phyloP scores from a whole-genome alignment of 345 rosid species.

The Brassica incana region DNA sequence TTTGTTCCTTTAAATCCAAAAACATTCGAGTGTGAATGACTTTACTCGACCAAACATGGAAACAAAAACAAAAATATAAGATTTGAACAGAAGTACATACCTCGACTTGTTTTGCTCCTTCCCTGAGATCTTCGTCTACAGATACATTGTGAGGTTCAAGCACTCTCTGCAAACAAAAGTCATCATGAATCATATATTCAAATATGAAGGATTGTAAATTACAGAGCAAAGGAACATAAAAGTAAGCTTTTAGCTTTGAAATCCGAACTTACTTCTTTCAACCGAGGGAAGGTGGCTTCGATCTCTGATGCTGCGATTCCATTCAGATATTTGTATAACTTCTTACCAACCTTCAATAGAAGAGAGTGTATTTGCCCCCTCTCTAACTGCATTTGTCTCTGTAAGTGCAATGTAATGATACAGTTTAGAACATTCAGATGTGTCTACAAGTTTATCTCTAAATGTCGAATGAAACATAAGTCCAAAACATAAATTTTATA shows the following conservation, averaged over 20 bases:
- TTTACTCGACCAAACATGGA: background rate
- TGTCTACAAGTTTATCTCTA: slow-evolving; percentile 4
- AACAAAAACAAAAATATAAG: background rate
- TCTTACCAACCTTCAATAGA: slow-evolving; percentile 74
- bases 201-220: background rate
- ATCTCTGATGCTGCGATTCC: slow-evolving; percentile 65
- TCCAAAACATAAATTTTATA: slow-evolving; percentile 32
- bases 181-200: slow-evolving; percentile 21
- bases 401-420: slow-evolving; percentile 35
- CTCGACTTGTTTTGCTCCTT: slow-evolving; percentile 82
- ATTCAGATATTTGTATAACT: slow-evolving; percentile 63
- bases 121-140: slow-evolving; percentile 83
- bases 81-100: slow-evolving; percentile 36
- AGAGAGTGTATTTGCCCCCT: slow-evolving; percentile 65
- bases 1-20: slow-evolving; percentile 52
- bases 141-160: slow-evolving; percentile 80
- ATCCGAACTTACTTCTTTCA: slow-evolving; percentile 68
- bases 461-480: background rate
- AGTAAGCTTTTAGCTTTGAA: background rate
- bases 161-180: slow-evolving; percentile 50
- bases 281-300: slow-evolving; percentile 59
- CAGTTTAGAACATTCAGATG: slow-evolving; percentile 11
- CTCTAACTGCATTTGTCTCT: slow-evolving; percentile 85
- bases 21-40: background rate
- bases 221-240: slow-evolving; percentile 10